phyloP scores from a whole-genome alignment of 441 rosid genomes.

The Adansonia rubrostipa region DNA sequence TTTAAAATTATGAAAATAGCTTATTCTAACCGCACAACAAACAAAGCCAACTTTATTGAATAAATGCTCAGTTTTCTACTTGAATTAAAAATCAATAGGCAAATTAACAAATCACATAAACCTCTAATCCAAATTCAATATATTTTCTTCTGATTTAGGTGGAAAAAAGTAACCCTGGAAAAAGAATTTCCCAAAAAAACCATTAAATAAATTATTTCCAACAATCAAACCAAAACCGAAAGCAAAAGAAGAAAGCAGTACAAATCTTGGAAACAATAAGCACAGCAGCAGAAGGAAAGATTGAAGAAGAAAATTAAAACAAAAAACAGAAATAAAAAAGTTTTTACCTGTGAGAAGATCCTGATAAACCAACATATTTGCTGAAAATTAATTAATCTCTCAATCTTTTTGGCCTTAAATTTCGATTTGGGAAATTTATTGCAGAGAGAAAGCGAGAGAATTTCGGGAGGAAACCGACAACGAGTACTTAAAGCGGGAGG shows the following conservation, averaged over 20 bases:
- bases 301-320: not conserved
- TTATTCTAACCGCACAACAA: not conserved
- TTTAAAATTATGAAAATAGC: not conserved
- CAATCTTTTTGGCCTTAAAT: not conserved
- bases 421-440: not conserved
- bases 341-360: constrained; percentile 64
- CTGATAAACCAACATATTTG: constrained; percentile 80
- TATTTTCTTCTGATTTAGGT: not conserved
- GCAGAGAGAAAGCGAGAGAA: constrained; percentile 8
- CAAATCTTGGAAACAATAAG: not conserved
- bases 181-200: not conserved
- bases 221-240: not conserved
- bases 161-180: not conserved
- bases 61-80: not conserved
- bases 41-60: not conserved
- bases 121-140: not conserved
- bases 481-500: constrained; percentile 33
- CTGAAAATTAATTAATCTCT: not conserved
- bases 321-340: not conserved
- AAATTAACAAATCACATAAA: not conserved
- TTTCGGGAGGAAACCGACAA: not conserved
- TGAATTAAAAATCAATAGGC: not conserved
- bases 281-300: not conserved
- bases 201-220: not conserved
- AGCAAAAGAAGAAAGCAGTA: not conserved